Base-by-base conservation (phyloP, 345 rosid genomes). In the Hirschfeldia incana region DNA sequence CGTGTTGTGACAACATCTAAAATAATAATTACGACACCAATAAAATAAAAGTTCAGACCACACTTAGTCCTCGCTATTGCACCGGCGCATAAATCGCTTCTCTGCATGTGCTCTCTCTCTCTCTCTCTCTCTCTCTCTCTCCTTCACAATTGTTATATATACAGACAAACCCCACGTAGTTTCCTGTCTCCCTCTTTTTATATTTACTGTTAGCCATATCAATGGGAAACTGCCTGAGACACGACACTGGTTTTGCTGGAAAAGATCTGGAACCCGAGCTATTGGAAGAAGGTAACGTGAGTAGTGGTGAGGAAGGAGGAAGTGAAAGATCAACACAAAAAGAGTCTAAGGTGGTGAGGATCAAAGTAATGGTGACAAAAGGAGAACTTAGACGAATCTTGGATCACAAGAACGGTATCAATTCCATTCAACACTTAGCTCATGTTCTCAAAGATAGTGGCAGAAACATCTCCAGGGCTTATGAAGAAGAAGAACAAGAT, bases 321-420 rank as follows among this genome's bases (percentile, higher is more conserved):
- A 51, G 8, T 51, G 65, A 30, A 30, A 30, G 39, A 62, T 62
- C 58, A 51, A 51, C 39, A n/a, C 39, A 29, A 61, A 29, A 16
- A 62, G 39, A 64, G 16, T 33, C 67, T 64, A 64, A 74, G 32
- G 81, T 74, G 33, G 79, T 76, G 82, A 88, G 87, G 79, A 65
- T 90, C 28, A 85, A 76, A 60, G 72, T 89, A 16, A 76, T 86
- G 82, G 85, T 89, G 82, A 88, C 88, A 2, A 86, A 73, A 77
- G 67, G 85, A 61, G 95, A 91, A 76, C 79, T 91, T 77, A 77
- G 70, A 81, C 83, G 85, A 28, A 77, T 86, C 21, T 71, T 90
- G 75, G 76, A 62, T 12, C 61, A 44, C 26, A 26, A 70, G 1
- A 32, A 55, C 69, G 80, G 70, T 17, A 28, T 17, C 1, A 65